Conservation (phyloP, 2,329 filamentous ascomycete species). For the Paecilomyces niveus region DNA sequence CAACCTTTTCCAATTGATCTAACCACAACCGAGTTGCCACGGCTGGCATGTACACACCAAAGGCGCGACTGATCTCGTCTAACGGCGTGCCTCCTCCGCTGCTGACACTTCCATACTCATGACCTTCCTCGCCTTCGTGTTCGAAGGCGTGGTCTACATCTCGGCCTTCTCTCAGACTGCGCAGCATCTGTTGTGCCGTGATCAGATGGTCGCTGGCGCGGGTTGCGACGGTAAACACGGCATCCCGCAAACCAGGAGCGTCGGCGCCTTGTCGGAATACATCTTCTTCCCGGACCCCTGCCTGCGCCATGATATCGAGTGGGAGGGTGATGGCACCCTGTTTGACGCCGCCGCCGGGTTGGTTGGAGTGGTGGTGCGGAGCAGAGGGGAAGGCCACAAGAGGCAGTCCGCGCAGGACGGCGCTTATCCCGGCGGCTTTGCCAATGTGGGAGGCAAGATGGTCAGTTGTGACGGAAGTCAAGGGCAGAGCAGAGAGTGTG, state of each 20-base stretch:
- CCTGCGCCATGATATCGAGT: constrained; percentile 80
- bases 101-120: constrained; percentile 36
- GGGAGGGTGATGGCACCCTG: constrained; percentile 71
- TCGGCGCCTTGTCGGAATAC: constrained; percentile 72
- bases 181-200: constrained; percentile 85
- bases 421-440: constrained; percentile 82
- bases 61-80: constrained; percentile 58
- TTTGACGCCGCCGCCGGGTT: constrained; percentile 29
- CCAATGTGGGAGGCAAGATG: constrained; percentile 93
- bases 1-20: constrained; percentile 64
- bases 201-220: constrained; percentile 93
- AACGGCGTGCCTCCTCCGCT: constrained; percentile 16
- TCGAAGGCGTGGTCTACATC: constrained; percentile 82
- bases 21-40: constrained; percentile 74
- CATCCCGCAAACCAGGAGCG: constrained; percentile 78
- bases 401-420: constrained; percentile 79
- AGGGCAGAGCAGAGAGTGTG: constrained; percentile 68
- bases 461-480: constrained; percentile 77
- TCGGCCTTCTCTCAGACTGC: constrained; percentile 65
- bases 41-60: constrained; percentile 74
- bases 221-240: constrained; percentile 86
- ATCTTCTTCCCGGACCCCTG: constrained; percentile 77
- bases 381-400: constrained; percentile 73
- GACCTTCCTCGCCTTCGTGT: constrained; percentile 69
- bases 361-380: constrained; percentile 49